Percentiles rank a stretch among this genome's conserved stretches.
phyloP scores from a whole-genome alignment of 2,329 filamentous ascomycete genomes.

The Curvularia verruculosa region DNA sequence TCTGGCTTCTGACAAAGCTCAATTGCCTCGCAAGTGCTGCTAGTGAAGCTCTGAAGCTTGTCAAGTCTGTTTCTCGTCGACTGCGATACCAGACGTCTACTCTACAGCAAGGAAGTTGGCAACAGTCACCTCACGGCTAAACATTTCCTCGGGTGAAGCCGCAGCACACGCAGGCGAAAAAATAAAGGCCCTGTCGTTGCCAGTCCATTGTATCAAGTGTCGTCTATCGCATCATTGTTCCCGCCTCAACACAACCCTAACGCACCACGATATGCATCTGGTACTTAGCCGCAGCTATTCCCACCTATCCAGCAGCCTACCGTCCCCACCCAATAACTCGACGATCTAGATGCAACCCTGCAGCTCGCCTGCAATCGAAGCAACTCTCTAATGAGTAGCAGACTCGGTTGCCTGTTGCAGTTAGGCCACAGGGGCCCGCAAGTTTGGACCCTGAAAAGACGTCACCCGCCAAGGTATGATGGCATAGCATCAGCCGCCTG shows the following conservation, averaged over 20 bases:
- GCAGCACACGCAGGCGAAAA: neutral
- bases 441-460: constrained; percentile 23
- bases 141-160: neutral
- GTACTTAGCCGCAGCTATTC: constrained; percentile 4
- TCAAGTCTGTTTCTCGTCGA: neutral
- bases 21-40: neutral
- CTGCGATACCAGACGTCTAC: neutral
- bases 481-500: constrained; percentile 14
- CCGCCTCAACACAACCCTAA: neutral
- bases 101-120: neutral
- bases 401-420: constrained; percentile 4
- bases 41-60: neutral
- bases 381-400: constrained; percentile 11
- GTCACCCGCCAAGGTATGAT: constrained; percentile 24
- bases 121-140: neutral
- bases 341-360: constrained; percentile 8
- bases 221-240: neutral
- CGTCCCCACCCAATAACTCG: constrained; percentile 1
- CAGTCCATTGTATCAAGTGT: neutral
- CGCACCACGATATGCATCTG: constrained; percentile 10
- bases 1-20: neutral
- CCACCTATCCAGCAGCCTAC: constrained; percentile 6
- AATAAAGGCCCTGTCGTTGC: neutral
- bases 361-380: constrained; percentile 9
- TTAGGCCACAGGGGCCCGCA: constrained; percentile 13